Base-by-base conservation (phyloP, 306 rosid genomes). In the Cucurbita ficifolia region DNA sequence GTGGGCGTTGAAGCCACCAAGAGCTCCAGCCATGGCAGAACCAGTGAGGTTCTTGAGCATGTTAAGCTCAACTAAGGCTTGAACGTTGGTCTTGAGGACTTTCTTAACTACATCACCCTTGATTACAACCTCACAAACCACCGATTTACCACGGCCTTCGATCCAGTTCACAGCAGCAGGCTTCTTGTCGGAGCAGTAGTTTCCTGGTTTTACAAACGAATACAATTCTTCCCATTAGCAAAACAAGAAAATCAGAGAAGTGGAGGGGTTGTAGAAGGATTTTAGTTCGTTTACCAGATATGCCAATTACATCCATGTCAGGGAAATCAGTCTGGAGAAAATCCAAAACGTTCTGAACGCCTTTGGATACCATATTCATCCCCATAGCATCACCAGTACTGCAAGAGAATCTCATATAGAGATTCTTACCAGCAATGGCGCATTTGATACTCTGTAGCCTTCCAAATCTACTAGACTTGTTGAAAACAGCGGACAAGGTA, bases 1-100 rank as follows among this genome's bases (percentile, higher is more conserved):
- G 18, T 75, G 78, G 48, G 78, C 78, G 73, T 75, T 75, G 38
- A 61, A 75, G n/a, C 78, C 78, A 4, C 78, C 78, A 63, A 75
- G 73, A 63, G 73, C 78, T 61, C 78, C 78, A 38, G 78, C 78
- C 73, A 75, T 51, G 39, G 78, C 78, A 21, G 78, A 75, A 36
- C 78, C 78, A 19, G 78, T 57, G 1, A 75, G 78, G 22, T 75
- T 75, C 73, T 75, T 75, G 29, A 75, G 53, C 78, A 75, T 62
- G 73, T 75, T 75, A 16, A 75, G 78, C 78, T 75, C 78, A 7
- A 63, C 78, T 52, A 75, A 52, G 17, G 78, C 60, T 38, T 64
- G 73, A 14, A 75, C 78, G 5, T 19, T n/a, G 52, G 78, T 75
- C 22, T 75, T 75, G 7, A 75, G 52, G 52, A 75, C 78, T 73